Evolutionary conservation across 768 basidiomycete genomes (phyloP), one percentile per base, ranked within the genome.

Genomic region (Suillus weaverae): DNA sequence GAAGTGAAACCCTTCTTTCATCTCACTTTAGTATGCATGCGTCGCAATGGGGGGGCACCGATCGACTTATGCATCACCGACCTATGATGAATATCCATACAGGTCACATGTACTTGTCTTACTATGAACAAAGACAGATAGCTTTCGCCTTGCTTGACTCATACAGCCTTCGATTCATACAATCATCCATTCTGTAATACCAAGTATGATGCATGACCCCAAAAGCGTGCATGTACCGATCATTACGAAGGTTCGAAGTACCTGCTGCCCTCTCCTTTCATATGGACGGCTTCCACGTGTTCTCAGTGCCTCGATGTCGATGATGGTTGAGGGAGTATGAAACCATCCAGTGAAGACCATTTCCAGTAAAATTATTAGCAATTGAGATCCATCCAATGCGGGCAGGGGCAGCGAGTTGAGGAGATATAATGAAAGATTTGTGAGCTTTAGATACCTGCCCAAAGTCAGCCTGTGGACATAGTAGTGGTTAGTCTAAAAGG

Each of bases 391-490:
- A 66, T 96, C 94, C 22, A 95, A 80, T 56, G 79, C 77, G 3
- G 85, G 84, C 39, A 95, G 72, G 0, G 94, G 93, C 30, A 95
- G 81, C 33, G 92, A 83, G 73, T 96, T 96, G 79, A 95, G 88
- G 64, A 94, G 76, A 73, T 85, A 94, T 2, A 96, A 79, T 3
- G 92, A 94, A 38, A 95, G 74, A n/a, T 88, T 86, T 2, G 91
- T 82, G 70, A 86, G 84, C 39, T 79, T 76, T 65, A 88, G 74
- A 65, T 91, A 91, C 66, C 91, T 90, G 68, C 62, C 13, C 36
- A n/a, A 4, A 50, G 22, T 51, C 5, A 43, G 55, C 11, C 11
- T 26, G 26, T 26, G 26, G 26, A 41, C 10, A 41, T 10, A 8
- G 18, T 20, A 43, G 11, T 20, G 5, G 26, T 41, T 8, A 38